Evolutionary conservation across 75 land plant genomes (phyloP), one percentile per base, ranked within the genome.

Genomic region (Picea glauca): DNA sequence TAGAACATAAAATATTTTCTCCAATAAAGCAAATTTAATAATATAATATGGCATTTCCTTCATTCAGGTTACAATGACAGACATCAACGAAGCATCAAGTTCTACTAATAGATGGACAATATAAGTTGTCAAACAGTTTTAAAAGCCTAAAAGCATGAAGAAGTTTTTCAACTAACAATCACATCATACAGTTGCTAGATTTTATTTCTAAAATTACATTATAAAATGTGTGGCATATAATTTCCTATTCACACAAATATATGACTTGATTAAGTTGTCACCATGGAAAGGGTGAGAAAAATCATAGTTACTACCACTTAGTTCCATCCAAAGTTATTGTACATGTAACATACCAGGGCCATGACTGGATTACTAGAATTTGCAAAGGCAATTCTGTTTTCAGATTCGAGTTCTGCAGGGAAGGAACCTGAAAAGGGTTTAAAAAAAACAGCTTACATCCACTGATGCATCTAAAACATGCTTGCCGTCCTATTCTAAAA

Each of bases 281-380:
- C 7, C 20, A 67, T 38, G 18, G n/a, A 67, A 15, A 15, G 38
- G 32, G 32, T 6, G 15, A 64, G 13, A 64, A 15, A 64, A 64
- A 35, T 32, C 13, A 30, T 64, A 13, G 32, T 64, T 26, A 2
- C 12, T 30, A 64, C 3, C 15, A 30, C 30, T 5, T 11, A 1
- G 32, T 6, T 31, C 40, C 70, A 15, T 66, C 35, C 14, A 33
- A 66, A 15, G 32, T 66, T 31, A 33, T 33, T 15, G 21, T n/a
- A n/a, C 20, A 75, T 7, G 66, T 15, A 13, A 85, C 89, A 31
- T 84, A 96, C 99, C 95, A 96, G 82, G 35, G 95, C 67, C 98
- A 96, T 94, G 46, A 96, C 95, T 40, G 98, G 98, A 84, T 96
- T 96, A 62, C 83, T 80, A 68, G 91, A 94, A 83, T 88, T 90